Evolutionary conservation across 2,329 filamentous ascomycete species (phyloP), one percentile per base, ranked within the genome.

Genomic region (Lanzia echinophila): DNA sequence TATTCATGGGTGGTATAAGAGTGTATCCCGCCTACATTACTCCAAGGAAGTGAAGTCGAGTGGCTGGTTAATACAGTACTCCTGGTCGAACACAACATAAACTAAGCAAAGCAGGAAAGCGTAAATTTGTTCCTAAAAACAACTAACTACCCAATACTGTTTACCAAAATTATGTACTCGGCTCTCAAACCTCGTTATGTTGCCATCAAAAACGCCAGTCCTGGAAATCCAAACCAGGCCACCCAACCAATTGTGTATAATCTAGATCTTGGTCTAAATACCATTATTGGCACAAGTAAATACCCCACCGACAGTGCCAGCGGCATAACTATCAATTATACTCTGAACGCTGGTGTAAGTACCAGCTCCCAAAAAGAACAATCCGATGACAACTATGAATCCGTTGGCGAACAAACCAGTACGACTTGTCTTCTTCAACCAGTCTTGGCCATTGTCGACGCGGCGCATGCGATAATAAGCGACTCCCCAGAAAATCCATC

Each of bases 401-500:
- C 89, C 66, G 65, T 96, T 96, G 50, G 94, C 68, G 0, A 72
- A 70, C n/a, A 83, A 76, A 34, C 78, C 76, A 39, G 68, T 60
- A 3, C 53, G 17, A 3, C 62, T 60, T 22, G 64, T 59, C 28
- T 67, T 62, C 10, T 54, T 47, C 5, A 68, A 32, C 65, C 66
- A 67, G 1, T 74, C 71, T 2, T 76, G 66, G 6, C 78, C 75
- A 34, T 81, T 77, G 58, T 88, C 85, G 1, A 79, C 85, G 19
- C 73, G 73, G 46, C 87, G 78, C 86, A 92, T 88, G 53, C 86
- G 80, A 65, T 90, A 79, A 66, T 89, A 92, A 0, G 87, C 88
- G 1, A 89, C 79, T 12, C 86, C 88, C 88, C 88, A 96, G 75
- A 96, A 96, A 66, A 96, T 95, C 75, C 96, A 96, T 22, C 91